Evolutionary conservation across 106 monocot genomes (phyloP), one percentile per base, ranked within the genome.

Genomic region (Phalaenopsis equestris): DNA sequence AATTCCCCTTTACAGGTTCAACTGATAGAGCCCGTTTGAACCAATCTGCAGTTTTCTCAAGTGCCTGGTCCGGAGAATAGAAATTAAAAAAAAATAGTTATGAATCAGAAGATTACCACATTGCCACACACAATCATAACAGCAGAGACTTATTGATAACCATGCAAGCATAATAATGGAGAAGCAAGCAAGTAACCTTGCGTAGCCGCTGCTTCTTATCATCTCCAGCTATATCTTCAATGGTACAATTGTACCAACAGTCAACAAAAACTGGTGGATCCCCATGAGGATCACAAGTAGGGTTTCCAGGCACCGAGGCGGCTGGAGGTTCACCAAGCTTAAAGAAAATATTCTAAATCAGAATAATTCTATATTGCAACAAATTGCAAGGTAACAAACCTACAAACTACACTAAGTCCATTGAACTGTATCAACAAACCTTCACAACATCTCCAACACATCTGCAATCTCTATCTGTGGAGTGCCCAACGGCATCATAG

Each of bases 401-500:
- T 75, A 41, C 2, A 2, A 21, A 46, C n/a, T 80, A 73, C 7
- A 49, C 18, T 48, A 3, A 75, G 15, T 30, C 55, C 55, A 19
- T 58, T 23, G n/a, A 42, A 19, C 19, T 19, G 18, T 43, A 70
- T 37, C 70, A 21, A 6, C 79, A 3, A 21, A 90, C 95, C 96
- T 98, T 98, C 14, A 98, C 94, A 79, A 94, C 78, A 79, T 94
- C 94, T 8, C 94, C 94, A 88, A 98, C 83, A 79, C 41, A 79
- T 67, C 58, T 87, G 55, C 98, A 98, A 80, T 98, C 98, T 81
- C 98, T 86, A 81, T 98, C 98, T 48, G 85, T 78, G 41, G 98
- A 92, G 55, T 91, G 89, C 16, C 98, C 98, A 79, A 98, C 98
- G 47, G 98, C 98, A 79, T 98, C 98, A 84, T 98, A 98, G 87